Conservation (phyloP, 140 eudicot genomes). For the Oenanthe javanica region DNA sequence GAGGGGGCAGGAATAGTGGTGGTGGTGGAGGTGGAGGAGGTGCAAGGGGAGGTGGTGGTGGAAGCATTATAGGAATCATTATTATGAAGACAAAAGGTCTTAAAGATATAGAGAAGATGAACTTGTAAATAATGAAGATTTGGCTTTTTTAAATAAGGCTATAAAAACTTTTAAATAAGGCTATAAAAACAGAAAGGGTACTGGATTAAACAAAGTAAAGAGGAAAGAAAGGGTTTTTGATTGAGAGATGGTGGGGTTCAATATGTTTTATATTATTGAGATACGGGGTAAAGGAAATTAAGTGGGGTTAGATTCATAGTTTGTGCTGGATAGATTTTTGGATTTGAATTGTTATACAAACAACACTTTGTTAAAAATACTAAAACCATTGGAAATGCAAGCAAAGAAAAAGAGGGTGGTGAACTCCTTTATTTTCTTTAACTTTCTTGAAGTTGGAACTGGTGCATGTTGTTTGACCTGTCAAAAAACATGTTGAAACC, state of each 20-base stretch:
- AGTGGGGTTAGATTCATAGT: conserved; percentile 20
- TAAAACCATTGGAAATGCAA: neutral
- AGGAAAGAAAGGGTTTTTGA: conserved; percentile 21
- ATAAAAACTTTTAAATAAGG: neutral
- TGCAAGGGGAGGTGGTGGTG: conserved; percentile 17
- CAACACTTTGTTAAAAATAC: neutral
- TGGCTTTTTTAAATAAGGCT: no score
- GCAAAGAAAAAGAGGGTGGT: neutral
- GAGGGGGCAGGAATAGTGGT: conserved; percentile 12
- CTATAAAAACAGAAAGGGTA: conserved; percentile 10
- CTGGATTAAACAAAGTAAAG: conserved; percentile 25
- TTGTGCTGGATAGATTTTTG: conserved; percentile 14
- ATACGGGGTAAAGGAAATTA: conserved; percentile 18
- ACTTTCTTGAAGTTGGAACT: conserved; percentile 20
- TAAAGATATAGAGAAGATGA: conserved; percentile 1
- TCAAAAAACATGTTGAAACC: neutral
- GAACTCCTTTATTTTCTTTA: neutral
- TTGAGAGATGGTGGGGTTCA: conserved; percentile 28
- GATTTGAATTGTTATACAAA: neutral
- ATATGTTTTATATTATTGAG: conserved; percentile 12
- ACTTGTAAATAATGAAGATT: conserved; percentile 7
- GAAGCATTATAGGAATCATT: conserved; percentile 14
- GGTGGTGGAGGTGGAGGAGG: conserved; percentile 20
- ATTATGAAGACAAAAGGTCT: conserved; percentile 1
- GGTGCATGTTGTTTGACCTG: conserved; percentile 14